These are phyloP conservation scores for Dactylorhiza incarnata DNA, from an alignment of 106 monocot species.

Conservation along the genomic window DNA sequence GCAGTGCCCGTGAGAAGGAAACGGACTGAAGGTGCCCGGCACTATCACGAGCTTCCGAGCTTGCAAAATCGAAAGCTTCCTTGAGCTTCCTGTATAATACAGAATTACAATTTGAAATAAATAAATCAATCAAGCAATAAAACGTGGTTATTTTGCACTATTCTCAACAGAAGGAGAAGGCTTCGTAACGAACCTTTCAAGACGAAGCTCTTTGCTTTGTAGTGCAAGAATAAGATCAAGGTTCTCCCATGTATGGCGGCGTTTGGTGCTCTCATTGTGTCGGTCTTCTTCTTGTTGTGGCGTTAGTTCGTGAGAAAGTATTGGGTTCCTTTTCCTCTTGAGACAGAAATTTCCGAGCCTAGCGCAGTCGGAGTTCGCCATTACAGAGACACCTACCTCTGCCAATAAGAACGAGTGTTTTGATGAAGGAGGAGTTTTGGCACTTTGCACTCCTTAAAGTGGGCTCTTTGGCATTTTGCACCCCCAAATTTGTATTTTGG, in stretches of 20 bases:
- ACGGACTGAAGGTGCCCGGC: slow-evolving; percentile 14
- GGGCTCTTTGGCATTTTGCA: too few relatives aligned
- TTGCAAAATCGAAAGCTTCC: slow-evolving; percentile 49
- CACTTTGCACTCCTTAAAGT: too few relatives aligned
- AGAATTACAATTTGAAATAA: not conserved
- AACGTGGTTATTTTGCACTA: too few relatives aligned
- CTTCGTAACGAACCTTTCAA: slow-evolving; percentile 31
- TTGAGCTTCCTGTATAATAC: slow-evolving; percentile 61
- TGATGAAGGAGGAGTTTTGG: too few relatives aligned
- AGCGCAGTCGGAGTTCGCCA: slow-evolving; percentile 7
- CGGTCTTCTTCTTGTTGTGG: slow-evolving; percentile 8
- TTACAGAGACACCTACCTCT: not conserved
- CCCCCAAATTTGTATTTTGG: too few relatives aligned
- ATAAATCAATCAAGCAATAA: not conserved
- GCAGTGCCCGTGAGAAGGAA: slow-evolving; percentile 23
- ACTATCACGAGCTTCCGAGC: slow-evolving; percentile 2
- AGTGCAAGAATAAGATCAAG: slow-evolving; percentile 73
- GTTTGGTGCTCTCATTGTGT: slow-evolving; percentile 19
- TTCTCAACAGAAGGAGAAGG: not conserved
- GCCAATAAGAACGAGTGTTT: too few relatives aligned
- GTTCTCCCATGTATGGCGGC: slow-evolving; percentile 33
- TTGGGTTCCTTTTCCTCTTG: slow-evolving; percentile 10
- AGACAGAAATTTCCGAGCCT: not conserved
- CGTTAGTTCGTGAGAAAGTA: not conserved
- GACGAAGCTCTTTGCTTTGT: slow-evolving; percentile 39